Evolutionary conservation across 2,329 filamentous ascomycete species (phyloP).

Genomic region (Colletotrichum somersetense): DNA sequence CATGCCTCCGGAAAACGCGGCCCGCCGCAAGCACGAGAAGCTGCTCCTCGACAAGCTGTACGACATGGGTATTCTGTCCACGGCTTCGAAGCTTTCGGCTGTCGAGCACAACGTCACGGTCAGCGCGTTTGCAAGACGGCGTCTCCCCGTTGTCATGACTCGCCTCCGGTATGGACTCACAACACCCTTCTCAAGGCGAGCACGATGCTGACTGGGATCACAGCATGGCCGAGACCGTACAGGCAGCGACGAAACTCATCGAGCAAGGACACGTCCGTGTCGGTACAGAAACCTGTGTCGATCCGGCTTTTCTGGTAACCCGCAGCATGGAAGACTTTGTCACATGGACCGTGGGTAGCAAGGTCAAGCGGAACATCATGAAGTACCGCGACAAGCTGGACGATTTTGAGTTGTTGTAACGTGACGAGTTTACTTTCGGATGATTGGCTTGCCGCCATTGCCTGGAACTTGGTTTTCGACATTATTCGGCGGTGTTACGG

Average conservation of each 20-base stretch:
- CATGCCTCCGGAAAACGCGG: slow-evolving; percentile 82
- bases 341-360: slow-evolving; percentile 94
- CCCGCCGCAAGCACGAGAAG: slow-evolving; percentile 86
- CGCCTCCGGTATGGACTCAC: slow-evolving; percentile 66
- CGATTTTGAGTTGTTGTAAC: slow-evolving; percentile 90
- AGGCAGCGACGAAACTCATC: slow-evolving; percentile 86
- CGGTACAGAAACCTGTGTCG: slow-evolving; percentile 89
- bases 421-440: slow-evolving; percentile 34
- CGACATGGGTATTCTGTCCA: slow-evolving; percentile 88
- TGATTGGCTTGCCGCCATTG: slow-evolving; percentile 24
- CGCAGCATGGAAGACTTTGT: slow-evolving; percentile 95
- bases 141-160: slow-evolving; percentile 92
- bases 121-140: slow-evolving; percentile 84
- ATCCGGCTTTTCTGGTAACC: slow-evolving; percentile 90
- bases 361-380: slow-evolving; percentile 97
- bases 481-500: slow-evolving; percentile 36
- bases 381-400: slow-evolving; percentile 95
- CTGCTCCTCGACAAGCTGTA: slow-evolving; percentile 92
- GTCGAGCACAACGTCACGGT: slow-evolving; percentile 93
- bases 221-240: slow-evolving; percentile 88
- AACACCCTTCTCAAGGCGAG: not conserved
- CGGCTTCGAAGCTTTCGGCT: slow-evolving; percentile 81
- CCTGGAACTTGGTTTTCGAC: slow-evolving; percentile 22
- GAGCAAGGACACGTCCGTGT: slow-evolving; percentile 95
- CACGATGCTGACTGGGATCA: slow-evolving; percentile 16